Evolutionary conservation across 768 basidiomycete genomes (phyloP), one percentile per base, ranked within the genome.

Genomic region (Ramaria rubella): DNA sequence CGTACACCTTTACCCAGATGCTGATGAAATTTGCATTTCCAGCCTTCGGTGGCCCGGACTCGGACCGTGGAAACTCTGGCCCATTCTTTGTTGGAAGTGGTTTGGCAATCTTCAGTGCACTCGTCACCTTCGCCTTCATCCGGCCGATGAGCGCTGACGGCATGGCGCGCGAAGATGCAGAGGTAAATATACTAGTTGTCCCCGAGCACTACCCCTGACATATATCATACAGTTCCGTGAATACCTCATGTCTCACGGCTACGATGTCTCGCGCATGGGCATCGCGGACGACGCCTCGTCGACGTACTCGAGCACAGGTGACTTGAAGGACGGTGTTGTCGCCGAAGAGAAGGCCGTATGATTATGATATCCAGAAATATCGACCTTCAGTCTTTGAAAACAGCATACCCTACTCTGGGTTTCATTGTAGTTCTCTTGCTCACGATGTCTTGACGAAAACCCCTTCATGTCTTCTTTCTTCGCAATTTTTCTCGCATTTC

Each of bases 11-110:
- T 29, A 53, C 24, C 21, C 52, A 6, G 14, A 34, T n/a, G n/a
- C 19, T 5, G 27, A n/a, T n/a, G 9, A 4, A n/a, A n/a, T n/a
- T n/a, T n/a, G 23, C 24, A 5, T 31, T 34, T 23, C 8, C 58
- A 82, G 86, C 77, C 21, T 90, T 90, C 59, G 84, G 83, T 58
- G 85, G 84, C 5, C 9, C 76, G 1, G 61, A 51, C 12, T 70
- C 79, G 24, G 67, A 70, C 34, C 77, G 72, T 59, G 87, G 85
- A 49, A 85, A 87, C 65, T 92, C 91, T 0, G 90, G 90, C 19
- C 90, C 90, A 12, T 92, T 92, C 79, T 91, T 86, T 87, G 68
- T 92, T 60, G 90, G 78, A n/a, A 88, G 87, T 62, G 70, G 66
- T 34, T 78, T 96, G 48, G 91, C 91, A 3, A 61, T 95, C 45